Percentiles rank a stretch among this genome's conserved stretches.
phyloP scores from a whole-genome alignment of 139 green algal genomes.

The Mesostigma viride region DNA sequence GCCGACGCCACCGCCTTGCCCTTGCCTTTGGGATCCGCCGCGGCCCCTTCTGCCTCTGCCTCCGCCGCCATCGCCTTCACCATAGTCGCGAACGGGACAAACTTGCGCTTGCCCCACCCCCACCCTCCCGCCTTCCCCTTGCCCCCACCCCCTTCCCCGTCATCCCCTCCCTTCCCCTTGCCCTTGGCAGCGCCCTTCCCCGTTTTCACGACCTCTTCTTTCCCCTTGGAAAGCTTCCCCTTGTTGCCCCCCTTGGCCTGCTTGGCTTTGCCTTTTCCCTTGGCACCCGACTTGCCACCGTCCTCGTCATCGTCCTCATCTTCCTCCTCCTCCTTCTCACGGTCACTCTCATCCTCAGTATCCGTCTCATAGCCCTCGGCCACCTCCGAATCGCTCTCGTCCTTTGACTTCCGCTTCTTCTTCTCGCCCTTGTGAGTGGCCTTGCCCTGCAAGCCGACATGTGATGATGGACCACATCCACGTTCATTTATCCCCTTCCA shows the following conservation, averaged over 20 bases:
- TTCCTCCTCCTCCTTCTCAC: too few species aligned
- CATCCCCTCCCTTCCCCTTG: neutral
- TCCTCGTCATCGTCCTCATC: slow-evolving; percentile 22
- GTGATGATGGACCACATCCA: too few species aligned
- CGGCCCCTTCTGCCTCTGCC: neutral
- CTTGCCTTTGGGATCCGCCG: too few species aligned
- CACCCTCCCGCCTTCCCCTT: neutral
- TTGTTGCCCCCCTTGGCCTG: slow-evolving; percentile 14
- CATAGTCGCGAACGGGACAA: neutral
- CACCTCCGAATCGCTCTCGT: too few species aligned
- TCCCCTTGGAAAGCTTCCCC: slow-evolving; percentile 24
- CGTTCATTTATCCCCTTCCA: too few species aligned
- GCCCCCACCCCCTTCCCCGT: slow-evolving; percentile 5
- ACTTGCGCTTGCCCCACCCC: neutral
- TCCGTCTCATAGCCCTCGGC: too few species aligned
- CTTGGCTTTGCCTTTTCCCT: slow-evolving; percentile 23
- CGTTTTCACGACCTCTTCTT: slow-evolving; percentile 16
- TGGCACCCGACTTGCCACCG: slow-evolving; percentile 9
- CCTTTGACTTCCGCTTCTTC: too few species aligned
- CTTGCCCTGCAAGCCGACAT: too few species aligned
- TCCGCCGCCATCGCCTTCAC: slow-evolving; percentile 27
- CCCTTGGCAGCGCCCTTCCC: neutral
- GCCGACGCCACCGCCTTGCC: neutral
- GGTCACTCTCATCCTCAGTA: too few species aligned
- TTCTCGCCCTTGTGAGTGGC: too few species aligned